Evolutionary conservation across 352 stramenopile genomes (phyloP).

Genomic region (Phytopythium delawarense): DNA sequence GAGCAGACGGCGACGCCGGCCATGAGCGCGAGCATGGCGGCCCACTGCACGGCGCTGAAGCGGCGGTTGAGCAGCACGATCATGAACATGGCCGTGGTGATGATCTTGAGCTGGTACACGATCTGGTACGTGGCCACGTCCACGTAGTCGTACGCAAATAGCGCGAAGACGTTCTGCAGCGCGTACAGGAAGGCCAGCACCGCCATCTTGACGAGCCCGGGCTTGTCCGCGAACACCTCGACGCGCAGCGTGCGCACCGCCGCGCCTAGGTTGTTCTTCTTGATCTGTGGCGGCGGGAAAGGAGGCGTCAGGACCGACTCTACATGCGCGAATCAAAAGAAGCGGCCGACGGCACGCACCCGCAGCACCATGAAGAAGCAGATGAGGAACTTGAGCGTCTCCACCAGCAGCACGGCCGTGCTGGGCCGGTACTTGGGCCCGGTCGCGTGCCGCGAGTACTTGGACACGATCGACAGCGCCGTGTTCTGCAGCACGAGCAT

Average conservation of each 20-base stretch:
- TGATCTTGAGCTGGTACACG: constrained; percentile 90
- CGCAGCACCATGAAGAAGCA: constrained; percentile 73
- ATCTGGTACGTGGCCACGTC: constrained; percentile 89
- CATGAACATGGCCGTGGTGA: constrained; percentile 89
- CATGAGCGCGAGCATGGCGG: constrained; percentile 84
- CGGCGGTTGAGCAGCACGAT: constrained; percentile 81
- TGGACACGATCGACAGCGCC: constrained; percentile 82
- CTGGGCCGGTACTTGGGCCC: constrained; percentile 82
- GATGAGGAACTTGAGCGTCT: constrained; percentile 78
- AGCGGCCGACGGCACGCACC: constrained; percentile 2
- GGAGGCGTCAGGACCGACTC: not conserved
- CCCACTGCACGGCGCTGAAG: constrained; percentile 83
- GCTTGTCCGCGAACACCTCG: constrained; percentile 76
- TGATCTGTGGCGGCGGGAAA: constrained; percentile 13
- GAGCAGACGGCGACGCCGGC: constrained; percentile 80
- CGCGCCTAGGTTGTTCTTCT: constrained; percentile 46
- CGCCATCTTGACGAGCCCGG: constrained; percentile 82
- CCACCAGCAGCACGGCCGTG: constrained; percentile 77
- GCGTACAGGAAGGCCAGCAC: constrained; percentile 84
- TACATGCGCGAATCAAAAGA: too few species aligned
- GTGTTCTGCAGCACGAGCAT: constrained; percentile 88
- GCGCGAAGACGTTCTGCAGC: constrained; percentile 84
- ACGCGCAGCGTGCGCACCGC: constrained; percentile 58
- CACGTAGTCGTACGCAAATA: constrained; percentile 87
- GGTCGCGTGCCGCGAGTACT: constrained; percentile 70